These are phyloP conservation scores for Pseudotulostoma volvatum DNA, from an alignment of 495 filamentous ascomycete genomes.

Conservation along the genomic window DNA sequence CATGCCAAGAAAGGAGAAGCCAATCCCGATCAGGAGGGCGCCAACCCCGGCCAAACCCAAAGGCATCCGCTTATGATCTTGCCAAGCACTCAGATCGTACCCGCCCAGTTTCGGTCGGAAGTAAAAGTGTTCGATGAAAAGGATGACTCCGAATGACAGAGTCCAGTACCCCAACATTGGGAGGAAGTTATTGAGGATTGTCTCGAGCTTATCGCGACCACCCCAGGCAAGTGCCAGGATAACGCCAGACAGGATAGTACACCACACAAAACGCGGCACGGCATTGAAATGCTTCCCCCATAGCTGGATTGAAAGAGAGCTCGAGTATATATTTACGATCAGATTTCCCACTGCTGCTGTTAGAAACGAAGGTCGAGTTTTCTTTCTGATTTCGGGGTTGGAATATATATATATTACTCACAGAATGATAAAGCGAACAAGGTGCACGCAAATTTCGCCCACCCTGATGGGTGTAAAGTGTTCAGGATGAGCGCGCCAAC, in stretches of 20 bases:
- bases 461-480: too few relatives aligned
- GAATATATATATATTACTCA: not conserved
- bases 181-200: conserved; percentile 16
- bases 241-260: conserved; percentile 10
- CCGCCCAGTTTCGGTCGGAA: conserved; percentile 6
- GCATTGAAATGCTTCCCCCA: conserved; percentile 14
- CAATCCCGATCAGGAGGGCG: conserved; percentile 4
- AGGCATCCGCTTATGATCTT: conserved; percentile 6
- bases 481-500: too few relatives aligned
- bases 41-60: conserved; percentile 4
- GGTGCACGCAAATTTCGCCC: conserved; percentile 5
- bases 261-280: conserved; percentile 20
- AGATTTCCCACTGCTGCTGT: conserved; percentile 11
- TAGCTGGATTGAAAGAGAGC: conserved; percentile 16
- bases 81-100: conserved; percentile 8
- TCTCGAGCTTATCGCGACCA: conserved; percentile 12
- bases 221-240: conserved; percentile 15
- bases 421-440: conserved; percentile 5
- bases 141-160: conserved; percentile 8
- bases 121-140: conserved; percentile 6
- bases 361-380: not conserved
- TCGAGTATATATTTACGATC: conserved; percentile 16
- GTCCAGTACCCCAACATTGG: conserved; percentile 18
- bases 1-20: conserved; percentile 6
- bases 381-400: too few relatives aligned